Evolutionary conservation across 1,284 basidiomycete species (phyloP).

Genomic region (Leccinum angustisporum): DNA sequence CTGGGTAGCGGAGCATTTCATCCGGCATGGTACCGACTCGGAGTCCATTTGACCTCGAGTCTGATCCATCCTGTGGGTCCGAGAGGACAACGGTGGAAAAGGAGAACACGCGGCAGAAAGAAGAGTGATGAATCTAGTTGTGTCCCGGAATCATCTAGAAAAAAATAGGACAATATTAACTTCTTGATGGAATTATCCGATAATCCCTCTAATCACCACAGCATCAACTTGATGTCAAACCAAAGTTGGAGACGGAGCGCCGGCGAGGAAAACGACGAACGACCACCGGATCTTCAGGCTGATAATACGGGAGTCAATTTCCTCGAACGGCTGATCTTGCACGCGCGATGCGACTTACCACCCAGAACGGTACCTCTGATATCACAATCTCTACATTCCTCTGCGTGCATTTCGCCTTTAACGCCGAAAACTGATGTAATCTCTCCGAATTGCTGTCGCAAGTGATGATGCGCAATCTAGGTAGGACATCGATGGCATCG

Average conservation of each 20-base stretch:
- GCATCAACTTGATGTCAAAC: conserved; percentile 33
- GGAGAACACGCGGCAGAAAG: neutral
- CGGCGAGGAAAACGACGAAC: conserved; percentile 41
- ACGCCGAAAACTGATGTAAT: conserved; percentile 24
- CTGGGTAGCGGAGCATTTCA: neutral
- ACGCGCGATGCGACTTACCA: conserved; percentile 32
- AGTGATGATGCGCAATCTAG: conserved; percentile 38
- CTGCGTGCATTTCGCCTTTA: conserved; percentile 33
- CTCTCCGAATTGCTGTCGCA: conserved; percentile 33
- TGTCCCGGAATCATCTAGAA: neutral
- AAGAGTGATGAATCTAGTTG: neutral
- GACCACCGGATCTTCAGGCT: conserved; percentile 44
- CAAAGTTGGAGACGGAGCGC: conserved; percentile 43
- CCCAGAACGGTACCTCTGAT: conserved; percentile 35
- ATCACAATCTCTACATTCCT: conserved; percentile 34
- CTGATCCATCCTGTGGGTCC: neutral
- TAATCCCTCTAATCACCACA: conserved; percentile 9
- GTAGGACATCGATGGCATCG: conserved; percentile 35
- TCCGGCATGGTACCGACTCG: neutral
- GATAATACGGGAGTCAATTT: neutral
- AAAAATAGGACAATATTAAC: neutral
- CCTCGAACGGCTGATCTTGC: neutral
- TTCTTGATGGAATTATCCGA: neutral
- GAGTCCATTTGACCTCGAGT: neutral
- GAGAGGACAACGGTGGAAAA: neutral